Base-by-base conservation (phyloP, 139 green algal species). In the Coelastrella sp. region DNA sequence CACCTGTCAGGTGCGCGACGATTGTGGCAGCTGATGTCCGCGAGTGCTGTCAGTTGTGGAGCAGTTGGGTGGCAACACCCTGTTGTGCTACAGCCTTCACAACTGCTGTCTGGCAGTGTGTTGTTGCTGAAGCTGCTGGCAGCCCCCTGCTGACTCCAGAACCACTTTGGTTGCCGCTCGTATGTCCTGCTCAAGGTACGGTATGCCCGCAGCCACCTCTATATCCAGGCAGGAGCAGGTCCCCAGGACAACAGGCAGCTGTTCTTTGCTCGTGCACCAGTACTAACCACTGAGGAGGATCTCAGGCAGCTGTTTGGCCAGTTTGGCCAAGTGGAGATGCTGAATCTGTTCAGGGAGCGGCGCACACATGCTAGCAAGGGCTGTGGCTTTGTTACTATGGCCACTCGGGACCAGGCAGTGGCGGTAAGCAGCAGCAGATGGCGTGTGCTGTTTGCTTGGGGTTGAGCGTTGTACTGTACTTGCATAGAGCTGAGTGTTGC, bases 361-460 rank as follows among this genome's bases (percentile, higher is more conserved):
- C 84, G 91, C 22, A 92, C 92, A 6, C 76, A 90, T 57, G 25
- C 88, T 0, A 94, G 91, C 91, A 95, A 93, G 27, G 93, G 93
- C 65, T 93, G 92, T 49, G 93, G 93, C 6, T 95, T 95, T 60
- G 58, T 92, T 7, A 93, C 91, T 57, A 93, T 95, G 91, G 81
- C 76, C 0, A 89, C 89, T 0, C 87, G 92, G 0, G 92, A 93
- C 1, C 81, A 90, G 0, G 93, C 93, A 0, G 49, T 94, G 6
- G 17, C 17, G 14, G 84, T 88, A 60, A 88, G 84, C 74, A 80
- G 74, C 24, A 80, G 24, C 25, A 58, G 24, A 6, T 17, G 25
- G 8, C 6, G 24, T 58, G 10, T 80, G 74, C 25, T 15, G 1
- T 22, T 14, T 57, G 68, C 63, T 20, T 7, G 6, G 63, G 63